Percentiles rank a stretch among this genome's conserved stretches.
phyloP scores from a whole-genome alignment of 1,284 basidiomycete genomes.

The Lignosus rhinocerotis region DNA sequence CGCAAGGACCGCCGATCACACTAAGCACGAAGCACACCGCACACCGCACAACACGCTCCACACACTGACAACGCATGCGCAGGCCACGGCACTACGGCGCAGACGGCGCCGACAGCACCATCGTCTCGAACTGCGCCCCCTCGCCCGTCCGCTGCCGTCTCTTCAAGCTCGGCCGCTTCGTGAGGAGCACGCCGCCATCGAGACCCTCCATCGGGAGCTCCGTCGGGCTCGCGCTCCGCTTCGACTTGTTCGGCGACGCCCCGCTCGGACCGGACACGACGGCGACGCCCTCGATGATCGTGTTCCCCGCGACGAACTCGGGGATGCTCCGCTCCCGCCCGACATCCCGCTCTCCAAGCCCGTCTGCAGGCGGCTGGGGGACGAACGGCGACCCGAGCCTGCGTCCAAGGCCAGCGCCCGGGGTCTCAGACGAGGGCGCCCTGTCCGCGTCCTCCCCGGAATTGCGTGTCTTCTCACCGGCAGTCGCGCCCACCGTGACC shows the following conservation, averaged over 20 bases:
- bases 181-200: constrained; percentile 52
- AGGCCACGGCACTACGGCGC: not conserved
- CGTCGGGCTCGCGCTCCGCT: constrained; percentile 71
- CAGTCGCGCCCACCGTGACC: not conserved
- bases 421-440: no score
- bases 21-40: no score
- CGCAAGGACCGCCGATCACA: no score
- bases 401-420: no score
- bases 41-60: no score
- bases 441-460: no score
- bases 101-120: not conserved
- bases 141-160: constrained; percentile 38
- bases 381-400: constrained; percentile 15
- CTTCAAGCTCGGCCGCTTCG: constrained; percentile 70
- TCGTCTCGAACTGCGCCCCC: not conserved
- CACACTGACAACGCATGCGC: no score
- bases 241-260: constrained; percentile 40
- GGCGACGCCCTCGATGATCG: constrained; percentile 17
- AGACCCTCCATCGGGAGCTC: constrained; percentile 64
- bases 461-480: not conserved
- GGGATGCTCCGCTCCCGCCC: constrained; percentile 20
- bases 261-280: constrained; percentile 28
- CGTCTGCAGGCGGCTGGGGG: constrained; percentile 2
- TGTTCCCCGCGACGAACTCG: constrained; percentile 19
- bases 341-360: not conserved